Evolutionary conservation across 345 rosid species (phyloP).

Genomic region (Barbarea vulgaris): DNA sequence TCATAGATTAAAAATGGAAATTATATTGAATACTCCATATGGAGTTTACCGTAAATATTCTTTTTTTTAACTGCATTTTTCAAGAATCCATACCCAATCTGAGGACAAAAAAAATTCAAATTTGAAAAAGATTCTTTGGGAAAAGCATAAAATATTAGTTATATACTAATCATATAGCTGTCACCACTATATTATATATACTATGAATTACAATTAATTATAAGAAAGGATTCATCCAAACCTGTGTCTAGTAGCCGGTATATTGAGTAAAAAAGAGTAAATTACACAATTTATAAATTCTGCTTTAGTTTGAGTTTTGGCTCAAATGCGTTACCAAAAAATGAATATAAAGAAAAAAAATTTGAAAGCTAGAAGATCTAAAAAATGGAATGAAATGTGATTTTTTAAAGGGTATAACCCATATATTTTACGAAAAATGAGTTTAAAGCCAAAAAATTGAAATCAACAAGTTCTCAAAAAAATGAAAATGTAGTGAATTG

Average conservation of each 20-base stretch:
- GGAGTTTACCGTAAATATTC: neutral
- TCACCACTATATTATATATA: neutral
- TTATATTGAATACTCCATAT: neutral
- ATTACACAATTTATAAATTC: no score
- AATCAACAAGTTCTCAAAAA: no score
- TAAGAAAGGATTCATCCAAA: neutral
- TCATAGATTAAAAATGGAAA: neutral
- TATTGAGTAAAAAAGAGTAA: neutral
- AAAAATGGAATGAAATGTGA: no score
- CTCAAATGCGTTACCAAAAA: no score
- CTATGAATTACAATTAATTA: neutral
- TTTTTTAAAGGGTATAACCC: no score
- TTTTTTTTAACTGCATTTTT: neutral
- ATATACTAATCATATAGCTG: neutral
- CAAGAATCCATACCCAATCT: neutral
- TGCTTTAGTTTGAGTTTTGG: neutral
- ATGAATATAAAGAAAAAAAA: no score
- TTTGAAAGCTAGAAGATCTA: no score
- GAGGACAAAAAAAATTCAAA: no score
- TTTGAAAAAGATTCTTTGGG: neutral
- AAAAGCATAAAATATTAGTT: neutral
- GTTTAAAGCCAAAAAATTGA: no score
- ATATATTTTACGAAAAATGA: no score
- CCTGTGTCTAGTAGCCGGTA: neutral
- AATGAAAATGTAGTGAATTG: no score